These are phyloP conservation scores for Backusella liffmaniae DNA, from an alignment of 192 early-diverging fungal species.

Conservation along the genomic window DNA sequence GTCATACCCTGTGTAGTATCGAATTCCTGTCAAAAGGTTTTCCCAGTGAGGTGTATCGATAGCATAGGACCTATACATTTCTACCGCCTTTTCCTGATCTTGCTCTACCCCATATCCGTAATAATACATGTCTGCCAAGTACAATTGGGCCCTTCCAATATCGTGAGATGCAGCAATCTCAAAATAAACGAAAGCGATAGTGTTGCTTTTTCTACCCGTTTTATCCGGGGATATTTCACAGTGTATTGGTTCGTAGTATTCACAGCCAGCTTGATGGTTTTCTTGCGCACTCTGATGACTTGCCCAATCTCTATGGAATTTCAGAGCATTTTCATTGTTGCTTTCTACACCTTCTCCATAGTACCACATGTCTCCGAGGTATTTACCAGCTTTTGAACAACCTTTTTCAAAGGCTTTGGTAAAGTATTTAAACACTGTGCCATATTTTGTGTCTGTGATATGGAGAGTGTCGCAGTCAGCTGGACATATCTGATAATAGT, in stretches of 20 bases:
- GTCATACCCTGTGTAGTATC: background rate
- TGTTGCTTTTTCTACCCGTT: background rate
- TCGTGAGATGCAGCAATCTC: background rate
- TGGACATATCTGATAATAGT: background rate
- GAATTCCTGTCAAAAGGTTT: background rate
- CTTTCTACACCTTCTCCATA: background rate
- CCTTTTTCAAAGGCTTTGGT: background rate
- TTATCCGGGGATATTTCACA: background rate
- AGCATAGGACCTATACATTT: background rate
- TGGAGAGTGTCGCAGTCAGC: background rate
- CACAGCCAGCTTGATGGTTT: background rate
- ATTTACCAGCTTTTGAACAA: background rate
- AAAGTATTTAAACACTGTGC: background rate
- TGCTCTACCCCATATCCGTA: background rate
- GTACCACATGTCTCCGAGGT: background rate
- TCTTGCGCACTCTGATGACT: background rate
- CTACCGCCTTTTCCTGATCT: background rate
- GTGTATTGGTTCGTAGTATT: background rate
- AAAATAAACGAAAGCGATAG: background rate
- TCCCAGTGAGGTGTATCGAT: background rate
- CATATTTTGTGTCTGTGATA: background rate
- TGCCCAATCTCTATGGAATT: background rate
- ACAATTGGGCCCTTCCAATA: background rate
- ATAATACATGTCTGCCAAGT: background rate
- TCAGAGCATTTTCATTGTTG: background rate